Evolutionary conservation across 2,329 filamentous ascomycete species (phyloP).

Genomic region (Colletotrichum gloeosporioides): DNA sequence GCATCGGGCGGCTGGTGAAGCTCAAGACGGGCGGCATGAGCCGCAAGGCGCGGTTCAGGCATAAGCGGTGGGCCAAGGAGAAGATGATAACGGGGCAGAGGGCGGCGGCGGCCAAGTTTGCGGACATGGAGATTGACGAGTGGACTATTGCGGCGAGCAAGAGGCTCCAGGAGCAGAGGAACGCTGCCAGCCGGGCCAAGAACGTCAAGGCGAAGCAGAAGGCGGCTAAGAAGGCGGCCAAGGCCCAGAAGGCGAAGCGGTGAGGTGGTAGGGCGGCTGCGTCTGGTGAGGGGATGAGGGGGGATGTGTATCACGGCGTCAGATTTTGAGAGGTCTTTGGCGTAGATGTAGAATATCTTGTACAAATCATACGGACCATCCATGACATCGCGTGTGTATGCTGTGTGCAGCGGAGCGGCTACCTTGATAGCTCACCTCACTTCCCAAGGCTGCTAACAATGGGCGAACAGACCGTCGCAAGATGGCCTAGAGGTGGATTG

Average conservation of each 20-base stretch:
- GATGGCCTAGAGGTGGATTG: neutral
- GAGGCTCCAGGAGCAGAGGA: conserved; percentile 30
- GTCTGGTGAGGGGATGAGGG: neutral
- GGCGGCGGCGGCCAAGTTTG: conserved; percentile 39
- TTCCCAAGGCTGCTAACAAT: neutral
- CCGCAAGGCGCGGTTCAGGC: conserved; percentile 54
- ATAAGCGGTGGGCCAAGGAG: conserved; percentile 48
- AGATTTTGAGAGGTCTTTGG: neutral
- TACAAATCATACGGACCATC: conserved; percentile 16
- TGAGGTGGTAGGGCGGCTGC: neutral
- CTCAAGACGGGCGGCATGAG: conserved; percentile 42
- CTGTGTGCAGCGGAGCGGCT: neutral
- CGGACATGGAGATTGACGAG: conserved; percentile 27
- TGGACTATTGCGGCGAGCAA: conserved; percentile 28
- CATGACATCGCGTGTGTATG: neutral
- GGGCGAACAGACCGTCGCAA: neutral
- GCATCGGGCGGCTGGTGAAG: conserved; percentile 59
- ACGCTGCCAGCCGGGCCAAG: conserved; percentile 29
- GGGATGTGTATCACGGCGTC: neutral
- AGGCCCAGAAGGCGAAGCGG: conserved; percentile 39
- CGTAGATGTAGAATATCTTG: conserved; percentile 19
- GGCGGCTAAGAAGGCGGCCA: conserved; percentile 36
- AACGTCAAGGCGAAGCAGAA: conserved; percentile 40
- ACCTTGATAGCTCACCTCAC: neutral
- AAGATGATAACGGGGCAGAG: conserved; percentile 43